Evolutionary conservation across 2,329 filamentous ascomycete genomes (phyloP).

Genomic region (Cordyceps sp.): DNA sequence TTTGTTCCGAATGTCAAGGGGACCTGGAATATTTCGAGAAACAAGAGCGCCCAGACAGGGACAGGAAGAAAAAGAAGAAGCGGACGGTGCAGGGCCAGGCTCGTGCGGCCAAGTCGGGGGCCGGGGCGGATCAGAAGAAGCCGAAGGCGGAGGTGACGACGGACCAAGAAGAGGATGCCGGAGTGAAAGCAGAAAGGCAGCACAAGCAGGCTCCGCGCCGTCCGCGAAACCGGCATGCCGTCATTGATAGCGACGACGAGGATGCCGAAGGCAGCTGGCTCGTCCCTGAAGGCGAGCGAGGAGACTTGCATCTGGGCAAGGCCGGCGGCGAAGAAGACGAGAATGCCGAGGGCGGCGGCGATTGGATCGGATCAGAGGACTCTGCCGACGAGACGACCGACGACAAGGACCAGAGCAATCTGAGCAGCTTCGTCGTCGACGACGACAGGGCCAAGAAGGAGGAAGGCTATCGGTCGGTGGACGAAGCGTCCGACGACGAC

Average conservation of each 20-base stretch:
- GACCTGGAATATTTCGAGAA: slow-evolving; percentile 52
- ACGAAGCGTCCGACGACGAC: slow-evolving; percentile 11
- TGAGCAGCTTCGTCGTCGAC: slow-evolving; percentile 38
- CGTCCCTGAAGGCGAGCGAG: slow-evolving; percentile 50
- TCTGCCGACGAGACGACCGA: slow-evolving; percentile 39
- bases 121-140: slow-evolving; percentile 3
- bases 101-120: slow-evolving; percentile 3
- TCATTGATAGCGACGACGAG: slow-evolving; percentile 52
- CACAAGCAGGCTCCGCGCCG: slow-evolving; percentile 12
- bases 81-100: slow-evolving; percentile 3
- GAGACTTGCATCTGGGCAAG: slow-evolving; percentile 46
- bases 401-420: slow-evolving; percentile 32
- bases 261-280: slow-evolving; percentile 69
- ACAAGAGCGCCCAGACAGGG: slow-evolving; percentile 21
- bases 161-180: slow-evolving; percentile 2
- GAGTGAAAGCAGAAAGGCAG: slow-evolving; percentile 7
- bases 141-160: slow-evolving; percentile 6
- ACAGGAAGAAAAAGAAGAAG: slow-evolving; percentile 18
- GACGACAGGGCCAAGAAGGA: slow-evolving; percentile 26
- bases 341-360: slow-evolving; percentile 72
- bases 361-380: slow-evolving; percentile 59
- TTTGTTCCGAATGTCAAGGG: slow-evolving; percentile 57
- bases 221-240: slow-evolving; percentile 33
- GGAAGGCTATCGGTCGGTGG: too few relatives aligned
- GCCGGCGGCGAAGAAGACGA: slow-evolving; percentile 79